phyloP scores from a whole-genome alignment of 2,329 filamentous ascomycete genomes.

The Clarireedia sp. region DNA sequence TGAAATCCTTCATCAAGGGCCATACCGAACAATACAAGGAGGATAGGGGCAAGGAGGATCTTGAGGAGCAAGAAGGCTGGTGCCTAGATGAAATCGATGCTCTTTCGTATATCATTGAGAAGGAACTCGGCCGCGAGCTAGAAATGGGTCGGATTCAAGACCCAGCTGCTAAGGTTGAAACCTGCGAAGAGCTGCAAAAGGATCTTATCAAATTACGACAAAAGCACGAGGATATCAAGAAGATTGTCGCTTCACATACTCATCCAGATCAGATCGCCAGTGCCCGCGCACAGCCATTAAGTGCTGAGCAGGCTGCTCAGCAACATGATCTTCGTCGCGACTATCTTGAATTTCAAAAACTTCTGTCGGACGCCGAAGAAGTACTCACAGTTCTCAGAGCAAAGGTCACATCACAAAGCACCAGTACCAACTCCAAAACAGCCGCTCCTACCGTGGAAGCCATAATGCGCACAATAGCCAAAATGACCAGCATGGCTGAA shows the following conservation, averaged over 20 bases:
- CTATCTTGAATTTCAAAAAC: constrained; percentile 65
- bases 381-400: constrained; percentile 71
- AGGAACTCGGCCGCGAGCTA: constrained; percentile 55
- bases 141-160: constrained; percentile 61
- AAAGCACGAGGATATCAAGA: constrained; percentile 71
- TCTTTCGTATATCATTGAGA: constrained; percentile 55
- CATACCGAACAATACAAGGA: constrained; percentile 51
- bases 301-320: constrained; percentile 72
- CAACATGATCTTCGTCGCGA: constrained; percentile 75
- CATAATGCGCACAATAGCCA: constrained; percentile 81
- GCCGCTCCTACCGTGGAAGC: constrained; percentile 74
- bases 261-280: constrained; percentile 61
- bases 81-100: constrained; percentile 68
- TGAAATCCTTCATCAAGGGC: constrained; percentile 52
- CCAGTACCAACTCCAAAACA: constrained; percentile 43
- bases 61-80: constrained; percentile 64
- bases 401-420: constrained; percentile 54
- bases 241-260: constrained; percentile 60
- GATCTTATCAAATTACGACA: constrained; percentile 65
- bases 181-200: constrained; percentile 58
- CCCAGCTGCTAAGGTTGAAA: constrained; percentile 59
- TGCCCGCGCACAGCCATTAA: constrained; percentile 65
- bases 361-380: constrained; percentile 73
- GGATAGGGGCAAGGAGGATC: constrained; percentile 55
- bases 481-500: constrained; percentile 89